Evolutionary conservation across 1,284 basidiomycete species (phyloP).

Genomic region (Heliocybe sulcata): DNA sequence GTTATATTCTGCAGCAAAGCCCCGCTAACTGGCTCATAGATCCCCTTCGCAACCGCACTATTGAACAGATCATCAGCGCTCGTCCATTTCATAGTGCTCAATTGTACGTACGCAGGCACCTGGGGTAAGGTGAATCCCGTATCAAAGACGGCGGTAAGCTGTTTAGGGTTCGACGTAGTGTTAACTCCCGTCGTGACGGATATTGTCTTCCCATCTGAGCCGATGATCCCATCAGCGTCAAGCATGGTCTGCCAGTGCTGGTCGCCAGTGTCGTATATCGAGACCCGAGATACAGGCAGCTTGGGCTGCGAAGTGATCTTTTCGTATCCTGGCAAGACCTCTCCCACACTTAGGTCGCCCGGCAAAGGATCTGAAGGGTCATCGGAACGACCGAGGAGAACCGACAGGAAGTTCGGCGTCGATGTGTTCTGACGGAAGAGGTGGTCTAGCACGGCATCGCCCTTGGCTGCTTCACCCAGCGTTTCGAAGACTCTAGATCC

Average conservation of each 20-base stretch:
- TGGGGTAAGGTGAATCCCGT: conserved; percentile 66
- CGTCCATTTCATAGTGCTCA: conserved; percentile 1
- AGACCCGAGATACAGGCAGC: conserved; percentile 22
- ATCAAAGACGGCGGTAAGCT: conserved; percentile 55
- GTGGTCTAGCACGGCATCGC: conserved; percentile 49
- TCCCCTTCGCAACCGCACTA: conserved; percentile 44
- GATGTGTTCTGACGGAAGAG: conserved; percentile 53
- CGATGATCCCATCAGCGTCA: conserved; percentile 29
- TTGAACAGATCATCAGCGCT: conserved; percentile 1
- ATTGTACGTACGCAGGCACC: conserved; percentile 38
- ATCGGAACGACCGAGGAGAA: conserved; percentile 29
- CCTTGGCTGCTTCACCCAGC: conserved; percentile 16
- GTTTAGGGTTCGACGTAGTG: conserved; percentile 29
- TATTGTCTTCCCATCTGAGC: conserved; percentile 36
- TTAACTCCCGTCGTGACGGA: conserved; percentile 34
- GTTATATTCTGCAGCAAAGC: conserved; percentile 39
- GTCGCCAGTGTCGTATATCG: conserved; percentile 13
- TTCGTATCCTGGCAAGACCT: conserved; percentile 22
- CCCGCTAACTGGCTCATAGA: conserved; percentile 45
- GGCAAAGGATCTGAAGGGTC: conserved; percentile 23
- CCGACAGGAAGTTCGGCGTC: conserved; percentile 48
- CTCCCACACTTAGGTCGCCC: conserved; percentile 31
- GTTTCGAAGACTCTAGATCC: conserved; percentile 20
- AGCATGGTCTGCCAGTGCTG: conserved; percentile 31
- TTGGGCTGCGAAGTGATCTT: conserved; percentile 27